Conservation (phyloP, 2,329 filamentous ascomycete genomes). For the Arthrobotrys megalospora region DNA sequence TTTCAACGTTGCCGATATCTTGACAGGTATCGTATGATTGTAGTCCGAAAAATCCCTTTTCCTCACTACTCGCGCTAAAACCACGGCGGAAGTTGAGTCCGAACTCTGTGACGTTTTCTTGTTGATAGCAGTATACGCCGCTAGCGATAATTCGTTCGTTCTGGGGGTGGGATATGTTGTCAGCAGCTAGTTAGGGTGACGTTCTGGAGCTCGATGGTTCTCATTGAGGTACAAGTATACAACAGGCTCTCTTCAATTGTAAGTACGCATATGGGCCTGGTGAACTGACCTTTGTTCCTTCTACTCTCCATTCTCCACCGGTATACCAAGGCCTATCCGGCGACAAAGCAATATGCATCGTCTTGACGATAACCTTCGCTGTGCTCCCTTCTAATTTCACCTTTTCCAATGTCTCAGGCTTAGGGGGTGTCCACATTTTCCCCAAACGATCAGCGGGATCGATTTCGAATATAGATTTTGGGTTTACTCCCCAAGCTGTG, state of each 20-base stretch:
- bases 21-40: background rate
- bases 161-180: constrained; percentile 61
- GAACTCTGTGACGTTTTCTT: constrained; percentile 73
- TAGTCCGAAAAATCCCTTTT: background rate
- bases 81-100: constrained; percentile 71
- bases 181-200: background rate
- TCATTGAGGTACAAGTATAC: too few species aligned
- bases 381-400: constrained; percentile 65
- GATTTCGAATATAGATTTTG: background rate
- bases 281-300: constrained; percentile 67
- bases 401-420: background rate
- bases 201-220: too few species aligned
- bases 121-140: constrained; percentile 75
- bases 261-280: background rate
- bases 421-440: constrained; percentile 9
- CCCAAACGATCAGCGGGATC: background rate
- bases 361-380: constrained; percentile 76
- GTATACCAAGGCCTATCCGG: constrained; percentile 72
- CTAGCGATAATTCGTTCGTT: constrained; percentile 78
- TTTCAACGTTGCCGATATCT: constrained; percentile 14
- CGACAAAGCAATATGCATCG: constrained; percentile 74
- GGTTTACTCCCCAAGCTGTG: too few species aligned
- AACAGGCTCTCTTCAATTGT: too few species aligned
- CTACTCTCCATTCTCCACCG: constrained; percentile 73
- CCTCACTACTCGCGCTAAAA: background rate